These are phyloP conservation scores for Vitis rupestris DNA, from an alignment of 164 flowering plant species.

Conservation along the genomic window DNA sequence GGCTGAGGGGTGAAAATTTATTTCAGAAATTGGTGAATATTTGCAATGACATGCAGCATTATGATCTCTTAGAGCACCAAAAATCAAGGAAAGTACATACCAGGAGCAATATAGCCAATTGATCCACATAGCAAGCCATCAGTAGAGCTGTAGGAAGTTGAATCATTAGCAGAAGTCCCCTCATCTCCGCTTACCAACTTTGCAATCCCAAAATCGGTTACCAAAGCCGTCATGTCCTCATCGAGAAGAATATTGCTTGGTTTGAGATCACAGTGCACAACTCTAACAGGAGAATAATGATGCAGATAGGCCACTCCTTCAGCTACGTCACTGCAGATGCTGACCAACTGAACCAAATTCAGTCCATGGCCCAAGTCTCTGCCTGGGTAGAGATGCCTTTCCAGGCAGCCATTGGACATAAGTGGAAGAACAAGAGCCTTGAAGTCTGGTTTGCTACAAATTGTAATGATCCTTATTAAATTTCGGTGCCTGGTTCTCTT, in stretches of 20 bases:
- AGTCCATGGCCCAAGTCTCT: constrained; percentile 27
- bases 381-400: constrained; percentile 62
- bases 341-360: constrained; percentile 59
- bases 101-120: constrained; percentile 91
- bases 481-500: constrained; percentile 78
- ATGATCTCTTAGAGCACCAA: no score
- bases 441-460: constrained; percentile 77
- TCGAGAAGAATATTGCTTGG: constrained; percentile 89
- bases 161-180: constrained; percentile 23
- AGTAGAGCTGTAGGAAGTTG: constrained; percentile 53
- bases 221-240: constrained; percentile 72
- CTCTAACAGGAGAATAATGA: constrained; percentile 67
- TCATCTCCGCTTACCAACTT: constrained; percentile 42
- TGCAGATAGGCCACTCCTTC: constrained; percentile 88
- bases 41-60: no score
- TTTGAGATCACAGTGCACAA: constrained; percentile 85
- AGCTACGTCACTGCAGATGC: constrained; percentile 77
- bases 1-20: no score
- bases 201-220: constrained; percentile 87
- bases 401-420: constrained; percentile 90
- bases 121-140: constrained; percentile 84
- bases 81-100: constrained; percentile 31
- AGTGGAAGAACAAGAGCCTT: constrained; percentile 86
- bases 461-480: constrained; percentile 74
- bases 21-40: no score